Conservation (phyloP, 2,329 filamentous ascomycete species). For the Knufia petricola region DNA sequence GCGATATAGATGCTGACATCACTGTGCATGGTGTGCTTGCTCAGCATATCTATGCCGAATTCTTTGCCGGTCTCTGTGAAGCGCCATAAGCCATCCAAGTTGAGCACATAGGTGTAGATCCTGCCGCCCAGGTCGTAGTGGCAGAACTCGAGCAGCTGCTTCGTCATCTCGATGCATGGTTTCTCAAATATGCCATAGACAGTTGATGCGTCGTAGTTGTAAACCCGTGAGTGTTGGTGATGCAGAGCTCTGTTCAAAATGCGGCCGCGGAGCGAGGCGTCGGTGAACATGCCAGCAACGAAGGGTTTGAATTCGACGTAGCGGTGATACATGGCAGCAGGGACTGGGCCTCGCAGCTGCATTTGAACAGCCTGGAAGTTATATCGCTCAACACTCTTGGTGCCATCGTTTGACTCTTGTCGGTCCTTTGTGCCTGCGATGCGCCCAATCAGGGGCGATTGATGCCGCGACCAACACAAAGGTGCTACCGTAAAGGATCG, state of each 20-base stretch:
- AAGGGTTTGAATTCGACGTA: slow-evolving; percentile 90
- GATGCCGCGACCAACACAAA: slow-evolving; percentile 69
- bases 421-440: slow-evolving; percentile 62
- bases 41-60: slow-evolving; percentile 84
- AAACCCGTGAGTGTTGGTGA: slow-evolving; percentile 80
- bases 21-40: slow-evolving; percentile 95
- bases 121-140: slow-evolving; percentile 79
- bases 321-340: slow-evolving; percentile 71
- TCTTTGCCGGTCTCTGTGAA: slow-evolving; percentile 96
- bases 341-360: slow-evolving; percentile 75
- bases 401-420: slow-evolving; percentile 41
- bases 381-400: slow-evolving; percentile 15
- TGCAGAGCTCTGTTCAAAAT: slow-evolving; percentile 78
- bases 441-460: slow-evolving; percentile 78
- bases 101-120: slow-evolving; percentile 86
- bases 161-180: slow-evolving; percentile 60
- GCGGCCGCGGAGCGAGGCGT: slow-evolving; percentile 64
- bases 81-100: slow-evolving; percentile 72
- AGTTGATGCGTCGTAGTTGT: slow-evolving; percentile 74
- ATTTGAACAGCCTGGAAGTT: slow-evolving; percentile 92
- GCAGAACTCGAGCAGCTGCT: slow-evolving; percentile 74
- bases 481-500: slow-evolving; percentile 72
- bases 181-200: slow-evolving; percentile 59
- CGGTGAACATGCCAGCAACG: slow-evolving; percentile 79
- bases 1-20: slow-evolving; percentile 86